phyloP scores from a whole-genome alignment of 108 stramenopile genomes.

The Conticribra weissflogii region DNA sequence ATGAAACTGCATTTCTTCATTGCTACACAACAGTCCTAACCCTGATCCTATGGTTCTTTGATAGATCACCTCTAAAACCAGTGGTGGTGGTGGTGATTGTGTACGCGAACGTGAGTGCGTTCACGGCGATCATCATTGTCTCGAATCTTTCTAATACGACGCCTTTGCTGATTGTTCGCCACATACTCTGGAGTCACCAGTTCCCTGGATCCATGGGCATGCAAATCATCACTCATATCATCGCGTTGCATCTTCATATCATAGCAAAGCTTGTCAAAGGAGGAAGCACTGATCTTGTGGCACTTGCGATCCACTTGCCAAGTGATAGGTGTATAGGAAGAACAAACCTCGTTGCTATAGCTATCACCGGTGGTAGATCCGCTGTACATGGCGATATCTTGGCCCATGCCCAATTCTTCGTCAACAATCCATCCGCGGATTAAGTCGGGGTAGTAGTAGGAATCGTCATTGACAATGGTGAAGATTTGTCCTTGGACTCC shows the following conservation, averaged over 20 bases:
- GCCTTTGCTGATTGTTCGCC: conserved; percentile 43
- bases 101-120: too few species aligned
- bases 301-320: conserved; percentile 84
- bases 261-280: conserved; percentile 72
- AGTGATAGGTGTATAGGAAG: conserved; percentile 66
- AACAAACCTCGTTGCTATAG: conserved; percentile 56
- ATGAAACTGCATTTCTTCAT: too few species aligned
- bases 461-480: conserved; percentile 56
- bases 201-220: conserved; percentile 69
- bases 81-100: too few species aligned
- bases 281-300: conserved; percentile 68
- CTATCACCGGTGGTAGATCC: conserved; percentile 69
- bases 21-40: too few species aligned
- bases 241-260: conserved; percentile 70
- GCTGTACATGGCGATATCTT: conserved; percentile 62
- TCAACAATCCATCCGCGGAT: conserved; percentile 49
- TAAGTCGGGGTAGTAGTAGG: conserved; percentile 53
- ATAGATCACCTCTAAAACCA: too few species aligned
- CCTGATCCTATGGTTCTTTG: too few species aligned
- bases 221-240: conserved; percentile 67
- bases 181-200: conserved; percentile 42
- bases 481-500: conserved; percentile 58
- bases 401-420: conserved; percentile 46
- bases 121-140: too few species aligned
- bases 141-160: too few species aligned